phyloP scores from a whole-genome alignment of 140 eudicot species.

The Ambrosia hybrid region DNA sequence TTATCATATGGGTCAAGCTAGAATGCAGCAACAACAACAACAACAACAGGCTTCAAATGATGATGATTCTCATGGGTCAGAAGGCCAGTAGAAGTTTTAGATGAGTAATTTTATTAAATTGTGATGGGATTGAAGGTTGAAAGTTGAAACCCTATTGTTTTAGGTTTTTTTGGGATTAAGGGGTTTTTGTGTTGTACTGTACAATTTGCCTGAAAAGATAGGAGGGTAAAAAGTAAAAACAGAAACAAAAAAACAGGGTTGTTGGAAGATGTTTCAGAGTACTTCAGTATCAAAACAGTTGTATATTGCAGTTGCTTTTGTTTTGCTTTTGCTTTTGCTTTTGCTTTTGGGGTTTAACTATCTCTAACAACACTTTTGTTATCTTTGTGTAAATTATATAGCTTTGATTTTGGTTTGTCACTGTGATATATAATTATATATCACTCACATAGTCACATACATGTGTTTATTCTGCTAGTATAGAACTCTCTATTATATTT shows the following conservation, averaged over 20 bases:
- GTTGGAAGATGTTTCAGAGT: constrained; percentile 16
- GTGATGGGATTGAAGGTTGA: background rate
- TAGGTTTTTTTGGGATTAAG: constrained; percentile 10
- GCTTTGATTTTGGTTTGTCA: background rate
- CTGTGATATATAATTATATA: too few relatives aligned
- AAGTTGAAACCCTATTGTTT: constrained; percentile 19
- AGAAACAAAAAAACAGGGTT: background rate
- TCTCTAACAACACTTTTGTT: constrained; percentile 10
- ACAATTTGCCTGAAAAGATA: background rate
- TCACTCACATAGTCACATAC: too few relatives aligned
- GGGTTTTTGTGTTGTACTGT: constrained; percentile 32
- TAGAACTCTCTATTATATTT: background rate
- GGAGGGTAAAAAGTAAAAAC: background rate
- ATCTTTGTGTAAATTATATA: constrained; percentile 21
- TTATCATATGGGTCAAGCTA: constrained; percentile 75
- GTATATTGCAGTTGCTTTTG: constrained; percentile 32
- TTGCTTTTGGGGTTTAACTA: constrained; percentile 20
- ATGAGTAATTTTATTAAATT: background rate
- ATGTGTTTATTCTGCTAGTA: background rate
- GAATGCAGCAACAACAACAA: constrained; percentile 44
- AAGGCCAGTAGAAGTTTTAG: constrained; percentile 30
- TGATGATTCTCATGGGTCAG: constrained; percentile 80
- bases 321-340: too few relatives aligned
- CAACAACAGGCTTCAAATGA: constrained; percentile 52
- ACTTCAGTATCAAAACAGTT: constrained; percentile 16